Percentiles rank a stretch among this genome's conserved stretches.
phyloP scores from a whole-genome alignment of 176 grass and related monocot species.

The Areca catechu region DNA sequence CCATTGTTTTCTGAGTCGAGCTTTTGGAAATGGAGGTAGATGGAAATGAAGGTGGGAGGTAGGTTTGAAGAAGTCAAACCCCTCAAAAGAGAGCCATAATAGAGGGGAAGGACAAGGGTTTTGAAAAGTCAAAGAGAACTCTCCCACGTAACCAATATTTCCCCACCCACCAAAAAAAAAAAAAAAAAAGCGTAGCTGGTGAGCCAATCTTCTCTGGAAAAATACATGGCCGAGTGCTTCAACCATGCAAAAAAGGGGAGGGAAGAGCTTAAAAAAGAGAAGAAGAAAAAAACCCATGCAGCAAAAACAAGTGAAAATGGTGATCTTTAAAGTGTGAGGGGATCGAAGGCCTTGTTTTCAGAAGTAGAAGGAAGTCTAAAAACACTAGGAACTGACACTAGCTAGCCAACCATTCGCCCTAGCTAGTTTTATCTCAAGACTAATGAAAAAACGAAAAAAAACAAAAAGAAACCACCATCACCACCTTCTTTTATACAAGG shows the following conservation, averaged over 20 bases:
- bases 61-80: conserved; percentile 2
- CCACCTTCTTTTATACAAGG: no score
- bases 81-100: conserved; percentile 14
- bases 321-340: conserved; percentile 25
- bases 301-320: conserved; percentile 63
- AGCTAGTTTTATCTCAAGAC: conserved; percentile 13
- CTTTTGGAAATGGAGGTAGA: conserved; percentile 13
- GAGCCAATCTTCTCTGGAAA: background rate
- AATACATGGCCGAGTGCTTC: conserved; percentile 15
- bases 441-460: conserved; percentile 52
- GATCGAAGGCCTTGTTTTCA: conserved; percentile 37
- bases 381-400: conserved; percentile 18
- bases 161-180: conserved; percentile 13
- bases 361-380: conserved; percentile 20
- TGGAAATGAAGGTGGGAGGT: conserved; percentile 9
- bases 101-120: conserved; percentile 17
- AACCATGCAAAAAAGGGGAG: conserved; percentile 11
- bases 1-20: conserved; percentile 2
- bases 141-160: no score
- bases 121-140: conserved; percentile 25
- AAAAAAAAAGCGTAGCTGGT: conserved; percentile 4
- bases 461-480: no score
- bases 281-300: conserved; percentile 23
- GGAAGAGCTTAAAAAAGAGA: conserved; percentile 3
- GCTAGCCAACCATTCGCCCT: conserved; percentile 36